These are phyloP conservation scores for Nemophila menziesii DNA, from an alignment of 257 asterid species.

Conservation along the genomic window DNA sequence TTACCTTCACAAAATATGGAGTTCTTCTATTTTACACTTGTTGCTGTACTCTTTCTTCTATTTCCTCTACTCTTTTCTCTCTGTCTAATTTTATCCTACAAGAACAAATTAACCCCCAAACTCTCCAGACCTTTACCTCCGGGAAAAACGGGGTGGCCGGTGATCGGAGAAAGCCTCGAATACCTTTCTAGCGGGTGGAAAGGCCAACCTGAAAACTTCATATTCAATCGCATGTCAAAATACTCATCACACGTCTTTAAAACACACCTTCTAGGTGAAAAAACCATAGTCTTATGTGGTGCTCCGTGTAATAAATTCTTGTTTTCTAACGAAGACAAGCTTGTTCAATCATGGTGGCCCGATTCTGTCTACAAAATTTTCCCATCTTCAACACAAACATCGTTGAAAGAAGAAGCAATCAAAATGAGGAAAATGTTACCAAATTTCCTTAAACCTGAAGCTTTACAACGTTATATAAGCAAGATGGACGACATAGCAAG, in stretches of 20 bases:
- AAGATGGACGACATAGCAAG: slow-evolving; percentile 40
- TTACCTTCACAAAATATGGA: slow-evolving; percentile 38
- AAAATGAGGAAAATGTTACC: slow-evolving; percentile 59
- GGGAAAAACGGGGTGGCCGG: slow-evolving; percentile 36
- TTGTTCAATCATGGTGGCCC: slow-evolving; percentile 58
- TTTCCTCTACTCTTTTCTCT: slow-evolving; percentile 34
- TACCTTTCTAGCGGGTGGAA: slow-evolving; percentile 48
- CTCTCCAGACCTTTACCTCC: slow-evolving; percentile 25
- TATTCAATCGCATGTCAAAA: slow-evolving; percentile 33
- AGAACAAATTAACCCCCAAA: slow-evolving; percentile 16
- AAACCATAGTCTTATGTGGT: slow-evolving; percentile 32
- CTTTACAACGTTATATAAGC: slow-evolving; percentile 43
- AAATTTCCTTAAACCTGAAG: slow-evolving; percentile 42
- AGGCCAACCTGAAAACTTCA: slow-evolving; percentile 44
- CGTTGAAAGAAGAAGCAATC: slow-evolving; percentile 44
- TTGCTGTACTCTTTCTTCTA: slow-evolving; percentile 33
- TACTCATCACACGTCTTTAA: slow-evolving; percentile 28
- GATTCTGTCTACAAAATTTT: slow-evolving; percentile 33
- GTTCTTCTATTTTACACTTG: slow-evolving; percentile 33
- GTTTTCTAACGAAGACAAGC: slow-evolving; percentile 49
- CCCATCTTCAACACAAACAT: slow-evolving; percentile 36
- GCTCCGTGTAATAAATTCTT: slow-evolving; percentile 32
- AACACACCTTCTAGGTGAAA: slow-evolving; percentile 33
- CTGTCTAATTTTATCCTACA: slow-evolving; percentile 45
- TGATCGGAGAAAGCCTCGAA: slow-evolving; percentile 42